Evolutionary conservation across 1,139 yeast genomes (phyloP).

Genomic region (Debaryomycetaceae sp.): DNA sequence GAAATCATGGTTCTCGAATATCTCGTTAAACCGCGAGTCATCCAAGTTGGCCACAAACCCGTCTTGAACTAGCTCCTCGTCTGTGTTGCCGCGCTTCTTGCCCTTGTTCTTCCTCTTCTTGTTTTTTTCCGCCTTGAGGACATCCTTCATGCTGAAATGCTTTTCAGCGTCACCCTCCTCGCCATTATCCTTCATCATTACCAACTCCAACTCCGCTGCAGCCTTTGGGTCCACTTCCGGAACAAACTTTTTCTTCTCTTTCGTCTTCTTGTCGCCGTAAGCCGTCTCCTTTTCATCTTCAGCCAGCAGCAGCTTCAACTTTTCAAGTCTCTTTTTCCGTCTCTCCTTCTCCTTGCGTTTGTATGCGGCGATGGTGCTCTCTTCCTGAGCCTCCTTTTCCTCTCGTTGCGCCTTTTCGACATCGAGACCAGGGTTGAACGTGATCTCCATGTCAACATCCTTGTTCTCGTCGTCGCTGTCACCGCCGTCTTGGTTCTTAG

Average conservation of each 20-base stretch:
- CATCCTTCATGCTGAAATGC: conserved; percentile 81
- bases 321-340: conserved; percentile 73
- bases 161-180: conserved; percentile 38
- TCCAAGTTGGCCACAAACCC: conserved; percentile 63
- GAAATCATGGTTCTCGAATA: conserved; percentile 83
- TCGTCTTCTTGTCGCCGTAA: conserved; percentile 13
- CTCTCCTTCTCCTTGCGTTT: conserved; percentile 92
- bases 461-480: conserved; percentile 44
- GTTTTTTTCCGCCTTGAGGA: conserved; percentile 66
- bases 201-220: conserved; percentile 68
- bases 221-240: conserved; percentile 36
- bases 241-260: conserved; percentile 17
- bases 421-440: conserved; percentile 85
- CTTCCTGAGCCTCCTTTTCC: conserved; percentile 47
- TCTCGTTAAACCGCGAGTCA: conserved; percentile 85
- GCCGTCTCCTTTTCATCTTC: conserved; percentile 23
- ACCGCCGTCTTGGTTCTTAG: conserved; percentile 23
- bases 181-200: conserved; percentile 64
- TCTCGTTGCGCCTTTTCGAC: conserved; percentile 30
- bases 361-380: conserved; percentile 76
- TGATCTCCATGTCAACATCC: conserved; percentile 91
- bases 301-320: conserved; percentile 55
- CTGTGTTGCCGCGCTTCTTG: conserved; percentile 34
- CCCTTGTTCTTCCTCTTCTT: conserved; percentile 46
- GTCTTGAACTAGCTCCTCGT: conserved; percentile 45